Percentiles rank a stretch among this genome's conserved stretches.
These are phyloP conservation scores for Ambrosia trifida DNA, from an alignment of 129 eudicot genomes.

Conservation along the genomic window DNA sequence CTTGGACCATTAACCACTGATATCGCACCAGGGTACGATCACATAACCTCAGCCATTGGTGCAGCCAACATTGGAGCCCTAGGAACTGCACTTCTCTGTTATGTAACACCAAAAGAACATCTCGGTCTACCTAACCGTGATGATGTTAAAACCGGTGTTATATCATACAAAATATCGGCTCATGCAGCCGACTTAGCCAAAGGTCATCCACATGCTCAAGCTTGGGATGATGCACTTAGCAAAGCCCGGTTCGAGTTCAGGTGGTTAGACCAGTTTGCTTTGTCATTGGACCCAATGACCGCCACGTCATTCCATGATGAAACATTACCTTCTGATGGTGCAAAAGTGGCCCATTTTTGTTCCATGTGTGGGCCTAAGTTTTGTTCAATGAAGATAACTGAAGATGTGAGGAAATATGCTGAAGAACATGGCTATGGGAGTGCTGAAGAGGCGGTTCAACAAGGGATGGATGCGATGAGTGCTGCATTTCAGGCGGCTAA, in stretches of 20 bases:
- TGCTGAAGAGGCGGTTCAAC: slow-evolving; percentile 89
- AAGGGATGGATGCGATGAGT: slow-evolving; percentile 99
- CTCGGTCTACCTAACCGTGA: slow-evolving; percentile 94
- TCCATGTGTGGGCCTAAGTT: slow-evolving; percentile 99
- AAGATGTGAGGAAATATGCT: slow-evolving; percentile 94
- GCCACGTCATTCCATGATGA: slow-evolving; percentile 98
- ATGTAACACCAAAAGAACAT: slow-evolving; percentile 96
- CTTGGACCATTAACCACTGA: slow-evolving; percentile 97
- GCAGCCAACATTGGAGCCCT: slow-evolving; percentile 99
- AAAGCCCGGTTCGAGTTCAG: slow-evolving; percentile 94
- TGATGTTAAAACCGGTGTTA: slow-evolving; percentile 91
- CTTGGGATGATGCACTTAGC: slow-evolving; percentile 97
- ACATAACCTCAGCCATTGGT: slow-evolving; percentile 97
- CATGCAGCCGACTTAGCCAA: slow-evolving; percentile 98
- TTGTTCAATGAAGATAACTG: slow-evolving; percentile 98
- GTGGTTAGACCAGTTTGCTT: slow-evolving; percentile 97
- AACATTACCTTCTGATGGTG: slow-evolving; percentile 91
- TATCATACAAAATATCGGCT: slow-evolving; percentile 91
- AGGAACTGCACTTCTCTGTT: slow-evolving; percentile 97
- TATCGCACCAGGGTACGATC: slow-evolving; percentile 98
- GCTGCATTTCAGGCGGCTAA: slow-evolving; percentile 88
- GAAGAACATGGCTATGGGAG: slow-evolving; percentile 98
- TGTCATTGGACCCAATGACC: slow-evolving; percentile 91
- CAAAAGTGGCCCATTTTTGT: slow-evolving; percentile 98
- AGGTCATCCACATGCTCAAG: slow-evolving; percentile 87